Evolutionary conservation across 345 rosid genomes (phyloP).

Genomic region (Eucalyptus regnans): DNA sequence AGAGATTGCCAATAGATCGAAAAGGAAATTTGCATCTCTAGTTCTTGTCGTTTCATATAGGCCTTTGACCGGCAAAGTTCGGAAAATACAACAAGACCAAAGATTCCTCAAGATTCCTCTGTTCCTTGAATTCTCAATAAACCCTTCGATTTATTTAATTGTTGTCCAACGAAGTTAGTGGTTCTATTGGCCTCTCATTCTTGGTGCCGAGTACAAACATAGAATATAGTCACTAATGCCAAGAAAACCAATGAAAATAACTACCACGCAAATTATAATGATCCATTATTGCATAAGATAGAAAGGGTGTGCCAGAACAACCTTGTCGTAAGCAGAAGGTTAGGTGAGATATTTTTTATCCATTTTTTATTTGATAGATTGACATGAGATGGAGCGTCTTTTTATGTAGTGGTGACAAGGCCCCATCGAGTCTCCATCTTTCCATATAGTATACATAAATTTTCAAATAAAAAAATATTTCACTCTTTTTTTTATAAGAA

Average conservation of each 20-base stretch:
- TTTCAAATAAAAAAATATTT: not conserved
- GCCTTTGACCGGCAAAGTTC: not conserved
- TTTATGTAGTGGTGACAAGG: not conserved
- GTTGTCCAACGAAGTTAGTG: not conserved
- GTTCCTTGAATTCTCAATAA: not conserved
- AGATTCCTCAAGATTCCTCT: not conserved
- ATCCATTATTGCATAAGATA: not conserved
- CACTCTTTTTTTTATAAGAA: not conserved
- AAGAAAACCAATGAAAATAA: not conserved
- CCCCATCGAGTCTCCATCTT: not conserved
- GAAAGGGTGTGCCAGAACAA: not conserved
- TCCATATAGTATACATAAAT: not conserved
- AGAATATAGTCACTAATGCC: not conserved
- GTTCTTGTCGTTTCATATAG: not conserved
- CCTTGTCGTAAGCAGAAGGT: not conserved
- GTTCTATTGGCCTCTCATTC: not conserved
- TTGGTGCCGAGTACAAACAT: not conserved
- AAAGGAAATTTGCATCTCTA: not conserved
- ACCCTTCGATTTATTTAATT: not conserved
- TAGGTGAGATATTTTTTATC: not conserved
- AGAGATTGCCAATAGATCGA: not conserved
- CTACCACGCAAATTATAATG: not conserved
- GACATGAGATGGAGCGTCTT: not conserved
- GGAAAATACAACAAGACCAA: not conserved
- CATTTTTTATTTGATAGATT: not conserved